Percentiles rank a stretch among this genome's conserved stretches.
phyloP scores from a whole-genome alignment of 805 yeast species.

The Candida ortonii region DNA sequence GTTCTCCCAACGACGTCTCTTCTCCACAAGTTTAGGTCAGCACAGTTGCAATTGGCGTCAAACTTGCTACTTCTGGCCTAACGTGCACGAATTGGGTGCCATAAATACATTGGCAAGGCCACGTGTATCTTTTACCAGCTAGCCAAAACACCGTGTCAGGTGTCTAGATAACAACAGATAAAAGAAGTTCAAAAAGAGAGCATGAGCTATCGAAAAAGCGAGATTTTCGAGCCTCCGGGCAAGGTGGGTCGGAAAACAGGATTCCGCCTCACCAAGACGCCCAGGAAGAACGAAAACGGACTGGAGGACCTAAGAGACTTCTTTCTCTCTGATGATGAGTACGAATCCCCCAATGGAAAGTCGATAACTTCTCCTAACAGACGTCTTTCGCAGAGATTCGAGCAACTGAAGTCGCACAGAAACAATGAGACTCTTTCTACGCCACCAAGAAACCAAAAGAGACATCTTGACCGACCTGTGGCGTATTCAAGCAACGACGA shows the following conservation, averaged over 20 bases:
- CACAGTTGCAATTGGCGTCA: no score
- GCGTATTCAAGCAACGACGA: conserved; percentile 9
- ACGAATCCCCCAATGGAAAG: conserved; percentile 23
- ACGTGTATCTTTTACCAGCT: no score
- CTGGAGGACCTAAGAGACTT: conserved; percentile 72
- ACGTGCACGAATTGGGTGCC: no score
- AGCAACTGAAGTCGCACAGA: conserved; percentile 15
- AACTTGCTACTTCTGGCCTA: no score
- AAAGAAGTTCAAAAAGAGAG: no score
- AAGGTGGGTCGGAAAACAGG: conserved; percentile 67
- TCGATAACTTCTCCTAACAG: conserved; percentile 17
- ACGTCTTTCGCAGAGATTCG: conserved; percentile 15
- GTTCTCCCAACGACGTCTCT: no score
- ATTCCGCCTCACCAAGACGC: conserved; percentile 32
- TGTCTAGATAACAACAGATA: no score
- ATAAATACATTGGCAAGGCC: no score
- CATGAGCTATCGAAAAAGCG: conserved; percentile 33
- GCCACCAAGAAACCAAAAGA: background rate
- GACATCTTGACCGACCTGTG: conserved; percentile 5
- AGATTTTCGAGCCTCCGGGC: conserved; percentile 47
- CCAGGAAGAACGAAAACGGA: conserved; percentile 55
- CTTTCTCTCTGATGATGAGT: conserved; percentile 50
- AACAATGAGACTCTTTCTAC: conserved; percentile 6
- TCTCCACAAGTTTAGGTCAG: no score
- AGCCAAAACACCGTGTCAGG: no score